A percentile compares a stretch with the other conserved stretches of the same genome.
Conservation (phyloP, 108 stramenopile species). For the Heterococcus sp. region DNA sequence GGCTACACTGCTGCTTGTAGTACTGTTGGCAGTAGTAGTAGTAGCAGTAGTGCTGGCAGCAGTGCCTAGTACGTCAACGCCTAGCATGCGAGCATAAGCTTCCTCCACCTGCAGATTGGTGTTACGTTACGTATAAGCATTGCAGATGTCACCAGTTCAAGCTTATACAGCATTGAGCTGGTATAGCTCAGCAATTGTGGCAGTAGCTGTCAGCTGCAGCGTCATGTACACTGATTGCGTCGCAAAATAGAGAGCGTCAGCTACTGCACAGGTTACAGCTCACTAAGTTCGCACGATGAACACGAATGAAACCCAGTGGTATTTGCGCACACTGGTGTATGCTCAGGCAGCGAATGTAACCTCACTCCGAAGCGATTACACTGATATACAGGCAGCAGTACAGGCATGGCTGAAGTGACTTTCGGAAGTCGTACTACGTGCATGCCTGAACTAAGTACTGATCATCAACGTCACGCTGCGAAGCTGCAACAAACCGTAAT, state of each 20-base stretch:
- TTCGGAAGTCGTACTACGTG: no score
- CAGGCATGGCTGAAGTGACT: no score
- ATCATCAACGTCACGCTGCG: no score
- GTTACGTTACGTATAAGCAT: not conserved
- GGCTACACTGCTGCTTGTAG: no score
- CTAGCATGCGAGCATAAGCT: slow-evolving; percentile 36
- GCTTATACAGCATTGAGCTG: not conserved
- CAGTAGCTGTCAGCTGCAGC: not conserved
- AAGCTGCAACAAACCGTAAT: no score
- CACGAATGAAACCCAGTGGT: no score
- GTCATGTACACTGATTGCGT: not conserved
- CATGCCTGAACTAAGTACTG: no score
- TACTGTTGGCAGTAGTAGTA: not conserved
- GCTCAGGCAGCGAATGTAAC: no score
- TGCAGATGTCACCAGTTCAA: not conserved
- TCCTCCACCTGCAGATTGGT: slow-evolving; percentile 19
- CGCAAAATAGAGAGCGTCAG: not conserved
- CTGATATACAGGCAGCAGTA: no score
- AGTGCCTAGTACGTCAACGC: slow-evolving; percentile 10
- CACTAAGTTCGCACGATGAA: not conserved
- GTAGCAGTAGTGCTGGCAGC: no score
- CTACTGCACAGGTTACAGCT: not conserved
- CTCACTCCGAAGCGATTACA: no score
- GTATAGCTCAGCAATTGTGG: not conserved
- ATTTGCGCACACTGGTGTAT: no score